A percentile compares a stretch with the other conserved stretches of the same genome.
phyloP scores from a whole-genome alignment of 2,329 filamentous ascomycete species.

The Coniella lustricola region DNA sequence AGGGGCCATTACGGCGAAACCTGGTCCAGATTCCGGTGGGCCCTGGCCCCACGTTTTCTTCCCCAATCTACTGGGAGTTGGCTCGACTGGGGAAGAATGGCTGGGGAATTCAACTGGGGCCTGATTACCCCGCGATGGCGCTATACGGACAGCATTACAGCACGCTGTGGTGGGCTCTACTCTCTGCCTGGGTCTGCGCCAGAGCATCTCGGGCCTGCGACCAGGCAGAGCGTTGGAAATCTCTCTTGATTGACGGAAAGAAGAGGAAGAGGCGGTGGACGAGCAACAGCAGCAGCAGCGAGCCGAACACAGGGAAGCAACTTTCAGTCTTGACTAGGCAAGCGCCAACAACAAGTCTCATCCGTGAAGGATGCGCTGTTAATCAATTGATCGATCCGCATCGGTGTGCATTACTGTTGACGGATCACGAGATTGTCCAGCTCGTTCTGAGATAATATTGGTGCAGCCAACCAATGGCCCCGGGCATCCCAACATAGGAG shows the following conservation, averaged over 20 bases:
- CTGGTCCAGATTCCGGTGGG: conserved; percentile 9
- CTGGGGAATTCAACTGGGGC: conserved; percentile 3
- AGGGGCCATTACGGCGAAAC: conserved; percentile 13
- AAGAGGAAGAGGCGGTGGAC: not conserved
- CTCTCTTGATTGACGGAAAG: too few relatives aligned
- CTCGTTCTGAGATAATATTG: not conserved
- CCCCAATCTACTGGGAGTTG: conserved; percentile 5
- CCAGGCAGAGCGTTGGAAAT: too few relatives aligned
- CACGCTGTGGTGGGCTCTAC: too few relatives aligned
- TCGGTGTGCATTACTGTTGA: too few relatives aligned
- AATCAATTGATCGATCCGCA: too few relatives aligned
- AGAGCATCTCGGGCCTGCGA: too few relatives aligned
- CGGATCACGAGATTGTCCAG: conserved; percentile 1
- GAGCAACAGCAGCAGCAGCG: not conserved
- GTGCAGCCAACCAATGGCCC: not conserved
- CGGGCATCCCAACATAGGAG: not conserved
- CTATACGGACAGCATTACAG: too few relatives aligned
- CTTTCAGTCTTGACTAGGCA: too few relatives aligned
- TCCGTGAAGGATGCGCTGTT: not conserved
- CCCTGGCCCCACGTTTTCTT: conserved; percentile 15
- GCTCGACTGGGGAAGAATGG: conserved; percentile 9
- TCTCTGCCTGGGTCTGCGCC: too few relatives aligned
- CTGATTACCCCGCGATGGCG: conserved; percentile 1
- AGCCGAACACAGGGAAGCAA: not conserved
- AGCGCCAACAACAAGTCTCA: not conserved